Evolutionary conservation across 805 yeast species (phyloP).

Genomic region (Zygosaccharomyces gambellarensis): DNA sequence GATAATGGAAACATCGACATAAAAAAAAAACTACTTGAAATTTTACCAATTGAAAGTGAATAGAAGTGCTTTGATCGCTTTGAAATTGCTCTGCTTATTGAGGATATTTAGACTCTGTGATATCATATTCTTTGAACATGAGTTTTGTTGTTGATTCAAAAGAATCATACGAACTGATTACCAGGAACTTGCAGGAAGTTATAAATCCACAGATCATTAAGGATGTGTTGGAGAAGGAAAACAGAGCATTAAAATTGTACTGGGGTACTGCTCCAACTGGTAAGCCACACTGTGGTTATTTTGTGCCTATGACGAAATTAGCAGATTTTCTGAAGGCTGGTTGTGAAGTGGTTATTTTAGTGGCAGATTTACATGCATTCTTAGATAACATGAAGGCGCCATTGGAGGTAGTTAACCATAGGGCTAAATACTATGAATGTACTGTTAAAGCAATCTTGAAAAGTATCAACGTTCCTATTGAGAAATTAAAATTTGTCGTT

Average conservation of each 20-base stretch:
- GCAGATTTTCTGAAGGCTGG: constrained; percentile 96
- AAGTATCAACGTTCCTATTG: constrained; percentile 88
- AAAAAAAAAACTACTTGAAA: neutral
- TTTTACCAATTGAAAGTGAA: neutral
- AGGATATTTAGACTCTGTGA: neutral
- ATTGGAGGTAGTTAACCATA: constrained; percentile 77
- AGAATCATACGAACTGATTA: constrained; percentile 68
- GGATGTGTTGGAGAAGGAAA: constrained; percentile 71
- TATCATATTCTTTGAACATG: neutral
- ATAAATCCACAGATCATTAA: constrained; percentile 83
- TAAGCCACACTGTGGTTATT: constrained; percentile 96
- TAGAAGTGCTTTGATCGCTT: neutral
- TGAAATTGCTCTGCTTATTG: neutral
- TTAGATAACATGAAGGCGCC: constrained; percentile 99
- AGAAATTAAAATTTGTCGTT: constrained; percentile 71
- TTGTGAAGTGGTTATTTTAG: constrained; percentile 82
- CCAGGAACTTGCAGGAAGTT: constrained; percentile 86
- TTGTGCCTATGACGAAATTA: constrained; percentile 94
- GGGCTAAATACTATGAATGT: constrained; percentile 85
- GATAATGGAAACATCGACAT: neutral
- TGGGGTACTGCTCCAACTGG: constrained; percentile 99
- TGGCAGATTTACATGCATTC: constrained; percentile 96
- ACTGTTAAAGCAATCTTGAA: constrained; percentile 79
- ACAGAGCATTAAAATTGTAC: constrained; percentile 80
- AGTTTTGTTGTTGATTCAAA: constrained; percentile 42